Evolutionary conservation across 148 eudicot species (phyloP).

Genomic region (Rhododendron williamsianum): DNA sequence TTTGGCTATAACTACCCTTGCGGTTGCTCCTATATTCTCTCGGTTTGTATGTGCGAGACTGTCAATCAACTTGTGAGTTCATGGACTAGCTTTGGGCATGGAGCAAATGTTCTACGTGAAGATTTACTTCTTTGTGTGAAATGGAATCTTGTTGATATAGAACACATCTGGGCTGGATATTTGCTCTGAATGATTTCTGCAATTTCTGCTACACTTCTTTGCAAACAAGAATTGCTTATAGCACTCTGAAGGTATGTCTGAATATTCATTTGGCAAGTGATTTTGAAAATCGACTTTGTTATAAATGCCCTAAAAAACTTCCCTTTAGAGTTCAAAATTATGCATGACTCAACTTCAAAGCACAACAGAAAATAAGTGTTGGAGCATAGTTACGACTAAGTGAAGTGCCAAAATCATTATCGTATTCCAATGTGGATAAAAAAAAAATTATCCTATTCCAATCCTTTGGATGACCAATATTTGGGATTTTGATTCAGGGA

Average conservation of each 20-base stretch:
- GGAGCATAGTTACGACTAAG: not conserved
- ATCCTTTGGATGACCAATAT: not conserved
- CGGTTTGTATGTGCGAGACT: not conserved
- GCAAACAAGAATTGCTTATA: not conserved
- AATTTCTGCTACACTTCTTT: not conserved
- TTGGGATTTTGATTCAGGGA: not conserved
- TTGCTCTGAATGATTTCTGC: not conserved
- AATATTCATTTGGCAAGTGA: not conserved
- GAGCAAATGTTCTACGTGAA: not conserved
- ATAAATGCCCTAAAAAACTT: not conserved
- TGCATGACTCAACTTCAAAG: not conserved
- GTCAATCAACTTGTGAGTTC: not conserved
- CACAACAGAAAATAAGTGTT: not conserved
- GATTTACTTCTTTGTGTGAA: not conserved
- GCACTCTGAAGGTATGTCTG: not conserved
- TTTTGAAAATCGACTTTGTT: not conserved
- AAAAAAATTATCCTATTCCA: not conserved
- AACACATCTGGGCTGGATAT: not conserved
- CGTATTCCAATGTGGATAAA: too few relatives aligned
- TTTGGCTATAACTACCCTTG: slow-evolving; percentile 1
- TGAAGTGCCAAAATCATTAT: not conserved
- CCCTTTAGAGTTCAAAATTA: not conserved
- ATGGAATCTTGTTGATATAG: not conserved
- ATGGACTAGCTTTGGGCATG: not conserved
- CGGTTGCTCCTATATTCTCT: not conserved